A percentile compares a stretch with the other conserved stretches of the same genome.
Evolutionary conservation across 139 green algal species (phyloP).

Genomic region (Chlorella vulgaris): DNA sequence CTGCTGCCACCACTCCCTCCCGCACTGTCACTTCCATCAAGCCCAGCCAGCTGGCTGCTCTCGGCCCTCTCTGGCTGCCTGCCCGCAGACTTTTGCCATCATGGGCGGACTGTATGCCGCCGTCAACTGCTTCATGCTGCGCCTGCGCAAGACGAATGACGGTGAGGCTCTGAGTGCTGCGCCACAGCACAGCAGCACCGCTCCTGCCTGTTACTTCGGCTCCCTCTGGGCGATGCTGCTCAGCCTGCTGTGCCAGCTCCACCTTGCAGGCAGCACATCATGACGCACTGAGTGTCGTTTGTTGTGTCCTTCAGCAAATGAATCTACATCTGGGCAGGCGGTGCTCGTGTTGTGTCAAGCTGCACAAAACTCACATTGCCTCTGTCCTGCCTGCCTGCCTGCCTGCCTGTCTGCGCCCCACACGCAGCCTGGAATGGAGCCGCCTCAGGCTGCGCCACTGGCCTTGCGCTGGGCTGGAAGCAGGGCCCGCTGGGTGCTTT

Average conservation of each 20-base stretch:
- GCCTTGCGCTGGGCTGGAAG: slow-evolving; percentile 60
- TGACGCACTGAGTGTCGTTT: no score
- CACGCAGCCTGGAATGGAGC: slow-evolving; percentile 59
- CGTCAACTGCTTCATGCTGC: slow-evolving; percentile 63
- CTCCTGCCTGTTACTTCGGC: neutral
- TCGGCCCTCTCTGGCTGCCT: neutral
- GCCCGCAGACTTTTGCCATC: slow-evolving; percentile 54
- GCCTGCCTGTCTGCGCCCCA: neutral
- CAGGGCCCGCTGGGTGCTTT: slow-evolving; percentile 37
- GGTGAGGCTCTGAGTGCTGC: slow-evolving; percentile 27
- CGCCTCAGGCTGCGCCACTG: slow-evolving; percentile 62
- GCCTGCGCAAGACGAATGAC: slow-evolving; percentile 67
- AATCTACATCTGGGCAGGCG: no score
- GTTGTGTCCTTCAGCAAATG: no score
- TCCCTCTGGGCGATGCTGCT: neutral
- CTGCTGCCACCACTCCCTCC: no score
- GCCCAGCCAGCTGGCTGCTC: neutral
- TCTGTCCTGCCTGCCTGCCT: neutral
- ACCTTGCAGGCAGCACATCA: no score
- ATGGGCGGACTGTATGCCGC: slow-evolving; percentile 71
- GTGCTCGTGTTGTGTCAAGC: no score
- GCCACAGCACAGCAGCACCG: neutral
- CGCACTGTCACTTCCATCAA: neutral
- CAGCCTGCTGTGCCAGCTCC: no score
- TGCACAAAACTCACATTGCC: neutral